These are phyloP conservation scores for Purpureocillium takamizusanense DNA, from an alignment of 2,329 filamentous ascomycete genomes.

Conservation along the genomic window DNA sequence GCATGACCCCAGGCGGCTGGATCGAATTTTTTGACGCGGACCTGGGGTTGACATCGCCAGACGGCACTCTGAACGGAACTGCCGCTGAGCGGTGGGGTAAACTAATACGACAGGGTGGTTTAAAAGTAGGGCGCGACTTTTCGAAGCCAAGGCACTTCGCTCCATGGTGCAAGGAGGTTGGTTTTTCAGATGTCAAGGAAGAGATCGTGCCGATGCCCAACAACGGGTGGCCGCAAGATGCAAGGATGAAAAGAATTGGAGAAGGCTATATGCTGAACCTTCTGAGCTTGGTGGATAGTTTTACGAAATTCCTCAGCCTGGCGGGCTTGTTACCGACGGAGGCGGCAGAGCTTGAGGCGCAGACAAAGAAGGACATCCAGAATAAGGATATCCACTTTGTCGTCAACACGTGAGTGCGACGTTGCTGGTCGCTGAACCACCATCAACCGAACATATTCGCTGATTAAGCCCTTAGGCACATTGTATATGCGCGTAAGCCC, in stretches of 20 bases:
- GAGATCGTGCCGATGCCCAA: slow-evolving; percentile 15
- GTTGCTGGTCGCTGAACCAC: too few relatives aligned
- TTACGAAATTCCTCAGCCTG: not conserved
- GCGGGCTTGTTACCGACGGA: not conserved
- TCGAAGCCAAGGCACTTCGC: slow-evolving; percentile 12
- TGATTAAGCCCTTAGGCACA: too few relatives aligned
- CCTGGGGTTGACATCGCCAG: slow-evolving; percentile 11
- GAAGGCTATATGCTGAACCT: not conserved
- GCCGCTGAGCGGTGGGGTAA: slow-evolving; percentile 12
- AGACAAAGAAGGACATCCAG: not conserved
- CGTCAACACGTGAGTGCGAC: not conserved
- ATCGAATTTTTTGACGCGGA: slow-evolving; percentile 27
- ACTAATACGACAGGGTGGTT: slow-evolving; percentile 4
- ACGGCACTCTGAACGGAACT: slow-evolving; percentile 2
- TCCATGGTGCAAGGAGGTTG: slow-evolving; percentile 19
- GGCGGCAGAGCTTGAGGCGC: not conserved
- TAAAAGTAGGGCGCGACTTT: slow-evolving; percentile 16
- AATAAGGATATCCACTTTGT: not conserved
- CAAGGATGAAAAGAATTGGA: slow-evolving; percentile 14
- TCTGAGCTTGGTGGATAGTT: not conserved
- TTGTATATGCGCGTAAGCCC: too few relatives aligned
- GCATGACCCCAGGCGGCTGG: slow-evolving; percentile 30
- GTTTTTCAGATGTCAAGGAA: slow-evolving; percentile 21
- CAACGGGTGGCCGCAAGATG: slow-evolving; percentile 22
- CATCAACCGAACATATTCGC: too few relatives aligned